Evolutionary conservation across 768 basidiomycete genomes (phyloP), one percentile per base, ranked within the genome.

Genomic region (Leccinum rimulosum): DNA sequence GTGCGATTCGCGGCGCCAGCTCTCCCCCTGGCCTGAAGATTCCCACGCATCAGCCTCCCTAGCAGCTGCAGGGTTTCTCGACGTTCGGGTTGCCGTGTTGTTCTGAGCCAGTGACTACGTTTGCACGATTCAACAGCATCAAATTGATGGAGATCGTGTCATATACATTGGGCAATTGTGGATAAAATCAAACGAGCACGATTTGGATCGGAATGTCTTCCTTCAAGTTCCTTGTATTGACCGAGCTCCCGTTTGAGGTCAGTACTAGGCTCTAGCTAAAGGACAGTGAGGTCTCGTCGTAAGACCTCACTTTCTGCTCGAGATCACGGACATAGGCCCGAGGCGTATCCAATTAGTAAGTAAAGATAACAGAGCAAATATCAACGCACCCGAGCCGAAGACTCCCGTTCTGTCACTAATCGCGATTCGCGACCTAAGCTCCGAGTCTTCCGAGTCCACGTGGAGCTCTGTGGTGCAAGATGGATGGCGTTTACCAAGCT

Each of bases 351-450:
- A 7, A 58, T 58, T 43, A 60, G 60, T 33, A 54, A 25, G 31
- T 30, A 31, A 31, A 40, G 33, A 57, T 3, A 25, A 45, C 22
- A 31, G 40, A 19, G n/a, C 12, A 48, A 36, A 47, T 12, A 40
- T 52, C 17, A 10, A 72, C 82, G 68, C 67, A 92, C 93, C 83
- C 98, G 95, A 27, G 93, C 94, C 2, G 93, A 91, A 4, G 87
- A 82, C 73, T 98, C 97, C 97, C 95, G 79, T 71, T 98, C 96
- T 2, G 83, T 77, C 52, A 98, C 74, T 74, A 27, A 95, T 97
- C 6, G 83, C 82, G 54, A 97, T 79, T 48, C 96, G 79, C 50
- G 82, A 69, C 56, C 91, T 80, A 56, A 98, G 81, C 69, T 22
- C 22, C 22, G 22, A 22, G 22, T 98, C 95, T 66, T 91, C 89